A percentile compares a stretch with the other conserved stretches of the same genome.
phyloP scores from a whole-genome alignment of 768 basidiomycete genomes.

The Boletus barrowsii region DNA sequence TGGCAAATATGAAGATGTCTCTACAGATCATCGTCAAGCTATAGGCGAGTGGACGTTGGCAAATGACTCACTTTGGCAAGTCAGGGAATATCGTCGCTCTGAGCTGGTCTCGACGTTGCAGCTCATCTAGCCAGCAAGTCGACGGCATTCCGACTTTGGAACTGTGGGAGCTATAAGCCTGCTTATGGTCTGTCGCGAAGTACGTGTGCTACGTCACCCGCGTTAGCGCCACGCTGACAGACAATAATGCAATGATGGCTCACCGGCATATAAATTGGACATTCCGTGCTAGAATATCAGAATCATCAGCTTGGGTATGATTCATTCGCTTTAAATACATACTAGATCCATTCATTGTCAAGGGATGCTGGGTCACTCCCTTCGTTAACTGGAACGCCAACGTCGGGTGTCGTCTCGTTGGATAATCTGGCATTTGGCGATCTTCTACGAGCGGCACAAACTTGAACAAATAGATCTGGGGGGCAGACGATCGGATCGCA shows the following conservation, averaged over 20 bases:
- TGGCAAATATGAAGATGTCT: constrained; percentile 47
- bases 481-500: constrained; percentile 46
- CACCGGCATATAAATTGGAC: constrained; percentile 47
- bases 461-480: constrained; percentile 34
- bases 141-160: constrained; percentile 13
- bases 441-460: constrained; percentile 25
- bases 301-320: constrained; percentile 2
- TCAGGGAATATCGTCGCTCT: constrained; percentile 43
- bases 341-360: constrained; percentile 43
- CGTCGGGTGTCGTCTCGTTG: constrained; percentile 10
- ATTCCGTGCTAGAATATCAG: constrained; percentile 35
- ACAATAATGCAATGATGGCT: not conserved
- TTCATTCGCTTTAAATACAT: constrained; percentile 17
- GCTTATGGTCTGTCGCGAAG: constrained; percentile 50
- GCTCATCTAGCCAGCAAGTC: constrained; percentile 39
- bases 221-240: not conserved
- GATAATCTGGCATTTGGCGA: not conserved
- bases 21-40: constrained; percentile 21
- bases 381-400: constrained; percentile 36
- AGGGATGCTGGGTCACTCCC: constrained; percentile 41
- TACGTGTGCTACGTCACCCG: constrained; percentile 38
- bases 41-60: not conserved
- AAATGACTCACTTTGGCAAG: constrained; percentile 35
- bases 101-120: constrained; percentile 35
- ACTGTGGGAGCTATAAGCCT: constrained; percentile 33